Evolutionary conservation across 345 rosid species (phyloP), one percentile per base, ranked within the genome.

Genomic region (Rhodamnia rubescens): DNA sequence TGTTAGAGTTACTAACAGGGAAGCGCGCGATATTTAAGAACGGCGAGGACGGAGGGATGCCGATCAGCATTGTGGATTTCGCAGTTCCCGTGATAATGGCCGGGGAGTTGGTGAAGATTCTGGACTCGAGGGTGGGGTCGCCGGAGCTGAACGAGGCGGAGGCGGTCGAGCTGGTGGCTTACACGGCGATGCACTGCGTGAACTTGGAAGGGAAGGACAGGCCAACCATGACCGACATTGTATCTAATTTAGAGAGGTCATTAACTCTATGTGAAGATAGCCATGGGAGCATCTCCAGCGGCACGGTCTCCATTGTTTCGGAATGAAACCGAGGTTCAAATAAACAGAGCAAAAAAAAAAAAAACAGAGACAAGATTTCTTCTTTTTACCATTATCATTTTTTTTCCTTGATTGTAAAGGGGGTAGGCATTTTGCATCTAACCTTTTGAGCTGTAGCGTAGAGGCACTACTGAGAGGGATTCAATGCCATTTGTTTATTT

Each of bases 1-100:
- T 92, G 9, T 50, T 92, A n/a, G 93, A 92, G 64, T 84, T 92
- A 27, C 47, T 90, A 84, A 90, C 92, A 1, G 93, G 93, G 64
- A 90, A 84, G 83, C 83, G 87, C 13, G 89, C 93, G 20, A 90
- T 89, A n/a, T 89, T 89, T 82, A 87, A 85, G 86, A 83, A 74
- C 27, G 56, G 59, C 0, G 96, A 90, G 22, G 87, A 85, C 14
- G 93, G 61, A 24, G 89, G 87, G 24, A 84, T 52, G n/a, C 89
- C 87, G 22, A 87, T 64, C 11, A 90, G 90, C 53, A 8, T 91
- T 26, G 92, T 87, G 82, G 91, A 90, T 81, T 90, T 82, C 32
- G 89, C 90, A 11, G 90, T 89, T 64, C 91, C 93, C 14, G 86
- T 36, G 74, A 89, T 91, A 36, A 75, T 44, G 89, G 54, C 15